Evolutionary conservation across 129 eudicot species (phyloP).

Genomic region (Lactuca saligna): DNA sequence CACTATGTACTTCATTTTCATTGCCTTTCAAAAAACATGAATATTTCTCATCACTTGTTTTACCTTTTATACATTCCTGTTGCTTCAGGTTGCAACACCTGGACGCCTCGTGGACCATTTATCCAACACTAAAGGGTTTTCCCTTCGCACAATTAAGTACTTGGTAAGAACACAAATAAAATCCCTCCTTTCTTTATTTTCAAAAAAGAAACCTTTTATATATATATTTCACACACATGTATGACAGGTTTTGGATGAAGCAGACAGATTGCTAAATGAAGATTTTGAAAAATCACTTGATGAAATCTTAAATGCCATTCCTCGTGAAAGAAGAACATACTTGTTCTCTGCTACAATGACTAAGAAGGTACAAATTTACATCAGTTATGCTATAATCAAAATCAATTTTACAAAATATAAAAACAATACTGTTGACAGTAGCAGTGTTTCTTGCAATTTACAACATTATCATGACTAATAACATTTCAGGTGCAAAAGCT

Average conservation of each 20-base stretch:
- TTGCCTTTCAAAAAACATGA: background rate
- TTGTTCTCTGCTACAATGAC: slow-evolving; percentile 96
- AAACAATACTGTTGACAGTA: no score
- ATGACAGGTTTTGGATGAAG: slow-evolving; percentile 88
- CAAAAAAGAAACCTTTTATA: background rate
- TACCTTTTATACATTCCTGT: background rate
- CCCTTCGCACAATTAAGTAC: slow-evolving; percentile 78
- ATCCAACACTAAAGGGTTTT: slow-evolving; percentile 87
- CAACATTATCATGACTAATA: background rate
- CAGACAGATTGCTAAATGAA: slow-evolving; percentile 86
- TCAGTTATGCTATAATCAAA: background rate
- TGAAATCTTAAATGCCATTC: slow-evolving; percentile 76
- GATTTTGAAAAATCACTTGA: slow-evolving; percentile 86
- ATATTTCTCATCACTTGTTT: background rate
- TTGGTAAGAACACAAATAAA: slow-evolving; percentile 45
- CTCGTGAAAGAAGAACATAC: slow-evolving; percentile 80
- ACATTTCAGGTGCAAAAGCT: slow-evolving; percentile 80
- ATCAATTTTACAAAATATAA: background rate
- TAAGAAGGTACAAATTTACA: slow-evolving; percentile 45
- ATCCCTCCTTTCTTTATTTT: background rate
- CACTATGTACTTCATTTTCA: background rate
- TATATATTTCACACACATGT: background rate
- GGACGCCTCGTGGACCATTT: slow-evolving; percentile 97
- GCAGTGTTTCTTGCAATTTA: no score
- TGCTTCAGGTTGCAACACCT: slow-evolving; percentile 90